A percentile compares a stretch with the other conserved stretches of the same genome.
These are phyloP conservation scores for Kuraishia borneana DNA, from an alignment of 805 yeast species.

Conservation along the genomic window DNA sequence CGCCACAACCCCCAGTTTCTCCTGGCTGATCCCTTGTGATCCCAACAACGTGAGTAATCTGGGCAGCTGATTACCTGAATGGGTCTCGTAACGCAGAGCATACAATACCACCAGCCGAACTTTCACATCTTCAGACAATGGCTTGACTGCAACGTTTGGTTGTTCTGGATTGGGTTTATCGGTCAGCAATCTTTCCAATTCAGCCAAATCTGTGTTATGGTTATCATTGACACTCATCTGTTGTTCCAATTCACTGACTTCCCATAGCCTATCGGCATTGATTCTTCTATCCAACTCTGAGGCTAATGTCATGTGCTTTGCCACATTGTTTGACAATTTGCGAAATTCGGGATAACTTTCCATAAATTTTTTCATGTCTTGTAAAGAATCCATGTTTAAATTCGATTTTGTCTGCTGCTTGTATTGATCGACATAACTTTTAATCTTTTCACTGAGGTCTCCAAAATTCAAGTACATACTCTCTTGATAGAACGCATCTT, in stretches of 20 bases:
- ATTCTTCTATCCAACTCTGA: conserved; percentile 77
- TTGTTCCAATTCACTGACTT: conserved; percentile 85
- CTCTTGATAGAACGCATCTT: conserved; percentile 68
- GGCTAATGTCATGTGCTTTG: conserved; percentile 86
- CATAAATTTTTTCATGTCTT: conserved; percentile 83
- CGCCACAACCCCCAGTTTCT: conserved; percentile 30
- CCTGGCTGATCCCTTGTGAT: conserved; percentile 20
- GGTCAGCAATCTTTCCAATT: conserved; percentile 43
- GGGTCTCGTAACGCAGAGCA: conserved; percentile 56
- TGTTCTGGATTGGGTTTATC: conserved; percentile 10
- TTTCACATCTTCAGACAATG: conserved; percentile 44
- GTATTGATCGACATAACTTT: conserved; percentile 73
- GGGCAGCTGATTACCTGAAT: conserved; percentile 30
- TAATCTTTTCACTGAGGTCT: conserved; percentile 82
- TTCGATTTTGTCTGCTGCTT: conserved; percentile 70
- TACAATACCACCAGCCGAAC: conserved; percentile 65
- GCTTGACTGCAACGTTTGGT: conserved; percentile 11
- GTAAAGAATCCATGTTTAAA: conserved; percentile 54
- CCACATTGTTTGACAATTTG: conserved; percentile 75
- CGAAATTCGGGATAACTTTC: conserved; percentile 93
- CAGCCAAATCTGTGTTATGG: conserved; percentile 43
- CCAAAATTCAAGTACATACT: conserved; percentile 90
- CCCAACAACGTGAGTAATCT: conserved; percentile 26
- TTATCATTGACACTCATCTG: conserved; percentile 55
- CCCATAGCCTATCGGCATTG: conserved; percentile 57